A percentile compares a stretch with the other conserved stretches of the same genome.
Evolutionary conservation across 2,329 filamentous ascomycete genomes (phyloP).

Genomic region (Penicillium sp.): DNA sequence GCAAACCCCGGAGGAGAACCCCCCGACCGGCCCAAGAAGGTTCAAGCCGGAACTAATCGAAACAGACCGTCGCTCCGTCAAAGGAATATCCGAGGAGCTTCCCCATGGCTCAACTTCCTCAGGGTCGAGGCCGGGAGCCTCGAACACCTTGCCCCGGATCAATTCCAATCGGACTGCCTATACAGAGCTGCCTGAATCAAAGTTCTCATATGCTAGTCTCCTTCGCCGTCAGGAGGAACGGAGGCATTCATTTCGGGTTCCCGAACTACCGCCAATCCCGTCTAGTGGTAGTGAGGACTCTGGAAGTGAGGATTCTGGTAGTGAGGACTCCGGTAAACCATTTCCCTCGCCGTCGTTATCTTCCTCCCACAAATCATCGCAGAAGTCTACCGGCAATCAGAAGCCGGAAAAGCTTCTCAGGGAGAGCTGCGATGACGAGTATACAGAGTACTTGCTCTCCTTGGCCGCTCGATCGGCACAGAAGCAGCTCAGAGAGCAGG

Average conservation of each 20-base stretch:
- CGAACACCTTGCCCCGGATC: constrained; percentile 12
- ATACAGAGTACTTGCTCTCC: constrained; percentile 70
- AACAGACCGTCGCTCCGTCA: constrained; percentile 28
- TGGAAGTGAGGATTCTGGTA: constrained; percentile 51
- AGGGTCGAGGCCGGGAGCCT: background rate
- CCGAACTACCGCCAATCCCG: constrained; percentile 57
- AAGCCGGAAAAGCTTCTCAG: constrained; percentile 24
- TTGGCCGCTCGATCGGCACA: constrained; percentile 75
- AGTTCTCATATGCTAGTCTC: constrained; percentile 43
- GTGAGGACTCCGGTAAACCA: constrained; percentile 40
- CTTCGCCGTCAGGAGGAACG: constrained; percentile 35
- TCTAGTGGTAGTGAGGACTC: constrained; percentile 55
- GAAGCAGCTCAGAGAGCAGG: constrained; percentile 67
- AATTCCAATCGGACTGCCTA: constrained; percentile 45
- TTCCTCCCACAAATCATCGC: constrained; percentile 29
- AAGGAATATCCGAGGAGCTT: constrained; percentile 29
- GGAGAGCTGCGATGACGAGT: constrained; percentile 67
- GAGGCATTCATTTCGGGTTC: constrained; percentile 56
- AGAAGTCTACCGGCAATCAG: constrained; percentile 33
- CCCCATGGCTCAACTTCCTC: constrained; percentile 31
- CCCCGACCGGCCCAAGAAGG: constrained; percentile 17
- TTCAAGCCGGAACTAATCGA: constrained; percentile 33
- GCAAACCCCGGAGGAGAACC: constrained; percentile 30
- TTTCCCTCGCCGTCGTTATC: constrained; percentile 45
- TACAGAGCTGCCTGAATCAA: constrained; percentile 51